Conservation (phyloP, 805 yeast genomes). For the Lachancea cidri region DNA sequence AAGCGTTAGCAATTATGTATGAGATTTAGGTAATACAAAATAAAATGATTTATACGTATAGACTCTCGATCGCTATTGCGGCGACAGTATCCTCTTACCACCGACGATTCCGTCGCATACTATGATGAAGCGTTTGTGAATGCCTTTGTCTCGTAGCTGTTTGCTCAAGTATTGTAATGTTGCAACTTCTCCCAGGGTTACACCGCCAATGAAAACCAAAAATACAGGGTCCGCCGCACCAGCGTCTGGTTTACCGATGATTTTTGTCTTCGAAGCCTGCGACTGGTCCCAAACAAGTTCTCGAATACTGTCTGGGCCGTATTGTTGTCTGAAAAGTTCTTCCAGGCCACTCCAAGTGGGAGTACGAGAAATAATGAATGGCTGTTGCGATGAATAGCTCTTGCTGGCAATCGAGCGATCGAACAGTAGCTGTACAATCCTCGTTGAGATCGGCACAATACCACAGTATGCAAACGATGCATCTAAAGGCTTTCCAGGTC, state of each 20-base stretch:
- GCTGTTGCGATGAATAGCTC: slow-evolving; percentile 28
- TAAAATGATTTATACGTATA: neutral
- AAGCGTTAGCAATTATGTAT: neutral
- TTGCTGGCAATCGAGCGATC: slow-evolving; percentile 47
- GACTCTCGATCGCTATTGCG: neutral
- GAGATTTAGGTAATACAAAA: slow-evolving; percentile 4
- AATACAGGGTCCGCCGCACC: slow-evolving; percentile 33
- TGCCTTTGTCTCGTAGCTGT: slow-evolving; percentile 33
- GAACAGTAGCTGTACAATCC: slow-evolving; percentile 67
- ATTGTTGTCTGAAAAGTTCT: slow-evolving; percentile 23
- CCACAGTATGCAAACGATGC: slow-evolving; percentile 69
- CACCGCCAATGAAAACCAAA: slow-evolving; percentile 71
- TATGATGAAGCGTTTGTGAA: slow-evolving; percentile 38
- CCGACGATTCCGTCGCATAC: slow-evolving; percentile 45
- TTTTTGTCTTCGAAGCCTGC: slow-evolving; percentile 5
- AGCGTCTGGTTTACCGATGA: slow-evolving; percentile 12
- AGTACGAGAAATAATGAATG: slow-evolving; percentile 27
- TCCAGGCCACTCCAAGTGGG: slow-evolving; percentile 22
- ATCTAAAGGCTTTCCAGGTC: slow-evolving; percentile 19
- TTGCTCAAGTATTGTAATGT: slow-evolving; percentile 59
- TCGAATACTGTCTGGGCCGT: slow-evolving; percentile 16
- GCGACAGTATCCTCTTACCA: slow-evolving; percentile 32
- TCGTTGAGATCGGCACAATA: slow-evolving; percentile 66
- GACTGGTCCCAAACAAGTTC: slow-evolving; percentile 20
- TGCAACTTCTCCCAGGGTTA: slow-evolving; percentile 79